These are phyloP conservation scores for Epichloe brachyelytri DNA, from an alignment of 2,329 filamentous ascomycete genomes.

Conservation along the genomic window DNA sequence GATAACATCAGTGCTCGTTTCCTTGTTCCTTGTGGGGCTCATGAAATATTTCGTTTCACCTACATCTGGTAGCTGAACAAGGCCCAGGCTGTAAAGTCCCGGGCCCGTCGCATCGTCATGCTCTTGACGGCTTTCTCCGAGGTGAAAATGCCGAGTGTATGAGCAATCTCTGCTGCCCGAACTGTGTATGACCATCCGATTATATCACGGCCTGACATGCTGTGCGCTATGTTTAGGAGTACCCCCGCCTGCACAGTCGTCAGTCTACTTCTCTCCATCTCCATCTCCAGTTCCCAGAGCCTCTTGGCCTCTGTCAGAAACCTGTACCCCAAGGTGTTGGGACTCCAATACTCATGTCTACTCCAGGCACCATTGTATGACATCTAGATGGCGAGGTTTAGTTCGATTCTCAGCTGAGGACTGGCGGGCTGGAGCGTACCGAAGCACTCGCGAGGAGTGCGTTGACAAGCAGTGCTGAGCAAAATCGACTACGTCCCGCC, in stretches of 20 bases:
- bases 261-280: conserved; percentile 6
- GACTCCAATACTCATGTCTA: conserved; percentile 21
- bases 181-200: conserved; percentile 22
- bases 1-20: no score
- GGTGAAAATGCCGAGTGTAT: conserved; percentile 20
- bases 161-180: conserved; percentile 20
- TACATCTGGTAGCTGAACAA: conserved; percentile 22
- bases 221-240: conserved; percentile 19
- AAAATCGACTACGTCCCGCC: conserved; percentile 17
- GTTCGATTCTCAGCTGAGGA: no score
- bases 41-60: conserved; percentile 2
- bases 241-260: conserved; percentile 25
- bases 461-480: conserved; percentile 28
- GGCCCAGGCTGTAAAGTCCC: conserved; percentile 21
- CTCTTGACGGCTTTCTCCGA: neutral
- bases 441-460: conserved; percentile 22
- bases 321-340: conserved; percentile 19
- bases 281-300: conserved; percentile 22
- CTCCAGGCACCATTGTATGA: no score
- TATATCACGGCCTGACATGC: conserved; percentile 23
- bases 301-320: conserved; percentile 27
- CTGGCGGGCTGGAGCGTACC: conserved; percentile 13
- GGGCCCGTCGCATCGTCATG: conserved; percentile 10
- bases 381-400: no score
- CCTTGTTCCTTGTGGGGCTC: no score